Evolutionary conservation across 2,329 filamentous ascomycete genomes (phyloP).

Genomic region (Arachnomyces sp.): DNA sequence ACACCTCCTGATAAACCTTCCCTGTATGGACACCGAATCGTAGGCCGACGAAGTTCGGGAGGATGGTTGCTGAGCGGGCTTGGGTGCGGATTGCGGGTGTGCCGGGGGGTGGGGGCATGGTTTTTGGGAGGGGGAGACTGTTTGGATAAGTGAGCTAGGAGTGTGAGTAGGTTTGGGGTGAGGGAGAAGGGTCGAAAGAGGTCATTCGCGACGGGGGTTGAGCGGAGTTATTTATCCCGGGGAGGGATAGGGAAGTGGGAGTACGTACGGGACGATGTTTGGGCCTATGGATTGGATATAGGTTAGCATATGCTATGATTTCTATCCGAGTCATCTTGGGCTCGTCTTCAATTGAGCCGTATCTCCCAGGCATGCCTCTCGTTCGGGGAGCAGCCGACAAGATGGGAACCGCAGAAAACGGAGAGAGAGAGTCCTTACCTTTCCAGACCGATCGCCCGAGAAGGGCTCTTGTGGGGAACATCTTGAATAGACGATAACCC

Average conservation of each 20-base stretch:
- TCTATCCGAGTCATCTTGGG: too few species aligned
- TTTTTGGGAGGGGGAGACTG: constrained; percentile 34
- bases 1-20: constrained; percentile 73
- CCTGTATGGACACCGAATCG: constrained; percentile 89
- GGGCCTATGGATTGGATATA: constrained; percentile 44
- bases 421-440: constrained; percentile 44
- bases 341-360: too few species aligned
- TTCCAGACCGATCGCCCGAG: constrained; percentile 80
- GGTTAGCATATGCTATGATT: not conserved
- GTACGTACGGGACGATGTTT: constrained; percentile 60
- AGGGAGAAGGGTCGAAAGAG: constrained; percentile 5
- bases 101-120: constrained; percentile 49
- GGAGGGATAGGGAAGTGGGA: constrained; percentile 1
- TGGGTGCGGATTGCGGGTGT: constrained; percentile 72
- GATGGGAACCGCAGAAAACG: too few species aligned
- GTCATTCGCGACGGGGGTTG: not conserved
- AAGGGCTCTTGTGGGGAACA: constrained; percentile 61
- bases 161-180: constrained; percentile 5
- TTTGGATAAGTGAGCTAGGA: too few species aligned
- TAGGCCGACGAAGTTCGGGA: constrained; percentile 85
- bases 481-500: constrained; percentile 28
- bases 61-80: constrained; percentile 77
- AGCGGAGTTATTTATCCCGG: not conserved
- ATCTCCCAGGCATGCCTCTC: too few species aligned
- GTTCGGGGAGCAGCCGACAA: too few species aligned